Evolutionary conservation across 2,329 filamentous ascomycete genomes (phyloP), one percentile per base, ranked within the genome.

Genomic region (Trichophyton schoenleinii): DNA sequence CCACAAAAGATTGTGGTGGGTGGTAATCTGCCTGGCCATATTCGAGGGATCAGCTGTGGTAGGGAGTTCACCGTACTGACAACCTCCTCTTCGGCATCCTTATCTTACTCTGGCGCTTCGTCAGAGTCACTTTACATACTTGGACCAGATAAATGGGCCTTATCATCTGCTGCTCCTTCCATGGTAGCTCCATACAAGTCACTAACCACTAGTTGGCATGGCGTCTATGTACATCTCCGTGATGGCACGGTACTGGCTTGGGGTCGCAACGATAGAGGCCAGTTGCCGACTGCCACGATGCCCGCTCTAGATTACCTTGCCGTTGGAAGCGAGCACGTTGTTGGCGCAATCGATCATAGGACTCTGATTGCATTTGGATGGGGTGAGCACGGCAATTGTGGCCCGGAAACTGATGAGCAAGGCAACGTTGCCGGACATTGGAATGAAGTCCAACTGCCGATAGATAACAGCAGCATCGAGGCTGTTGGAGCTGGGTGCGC

Each of bases 321-420:
- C 2, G 83, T 88, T 53, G 94, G 94, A 0, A 96, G 92, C 70
- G 94, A 97, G 73, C 94, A 99, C 73, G 84, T 83, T n/a, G 74
- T 97, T 64, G 89, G 85, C 7, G 73, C 92, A 28, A 84, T 87
- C 0, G 75, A 75, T 8, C 78, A 81, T 20, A 83, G 83, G 1
- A 81, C 86, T 58, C 83, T 96, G 0, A 75, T 95, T 57, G 83
- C 89, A 1, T 97, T 92, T 90, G 94, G 94, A 20, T 99, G 94
- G 94, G 91, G 91, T 1, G 92, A 97, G 74, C 94, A 99, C 75
- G 94, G 94, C 1, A 99, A 99, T 71, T 99, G 94, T 72, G 94
- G 94, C 2, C 82, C 84, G 41, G 78, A 81, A 48, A 78, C 76
- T 11, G 83, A 84, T 64, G 76, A 80, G 18, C 77, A 81, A 64